Base-by-base conservation (phyloP, 2,329 filamentous ascomycete genomes). In the Scolecobasidium constrictum region DNA sequence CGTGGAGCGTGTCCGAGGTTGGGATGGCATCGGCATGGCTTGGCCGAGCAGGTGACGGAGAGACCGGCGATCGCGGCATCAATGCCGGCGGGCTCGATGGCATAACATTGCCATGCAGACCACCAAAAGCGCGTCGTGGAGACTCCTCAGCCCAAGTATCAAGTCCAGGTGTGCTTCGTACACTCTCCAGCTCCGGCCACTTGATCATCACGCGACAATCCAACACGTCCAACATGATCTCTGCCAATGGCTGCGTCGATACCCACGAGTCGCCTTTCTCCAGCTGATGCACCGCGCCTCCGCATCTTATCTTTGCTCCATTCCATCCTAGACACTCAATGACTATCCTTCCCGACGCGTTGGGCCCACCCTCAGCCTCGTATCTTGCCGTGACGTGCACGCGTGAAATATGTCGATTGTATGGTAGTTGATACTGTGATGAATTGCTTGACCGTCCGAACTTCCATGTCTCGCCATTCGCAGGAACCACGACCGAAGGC, bases 321-420 rank as follows among this genome's bases (percentile, higher is more conserved):
- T 98, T 98, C 90, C 90, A 96, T 17, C 92, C 92, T 55, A 83
- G 77, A 69, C 92, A 98, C 55, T 86, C 73, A 53, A 98, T 83
- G 62, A 94, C 85, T 37, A 98, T 77, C 61, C 78, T 81, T 59
- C 83, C 85, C 48, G 78, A 72, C 52, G 85, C 78, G 53, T 85
- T 73, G 4, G 75, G 74, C 43, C 75, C 72, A 16, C 72, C 66
- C 11, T 85, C 77, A 17, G 82, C 73, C 49, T 90, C 76, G 61
- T 88, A 98, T 42, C 80, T 77, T 49, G 87, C 88, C 64, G 86
- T 83, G 62, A 95, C 83, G 59, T 98, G 92, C 18, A 96, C 78
- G 56, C 92, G 83, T 55, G 92, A 96, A 49, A 98, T 86, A 46
- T 93, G 77, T 37, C 87, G 84, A 65, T 94, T 94, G 52, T 86